phyloP scores from a whole-genome alignment of 495 filamentous ascomycete genomes.

The Bacidia rubella region DNA sequence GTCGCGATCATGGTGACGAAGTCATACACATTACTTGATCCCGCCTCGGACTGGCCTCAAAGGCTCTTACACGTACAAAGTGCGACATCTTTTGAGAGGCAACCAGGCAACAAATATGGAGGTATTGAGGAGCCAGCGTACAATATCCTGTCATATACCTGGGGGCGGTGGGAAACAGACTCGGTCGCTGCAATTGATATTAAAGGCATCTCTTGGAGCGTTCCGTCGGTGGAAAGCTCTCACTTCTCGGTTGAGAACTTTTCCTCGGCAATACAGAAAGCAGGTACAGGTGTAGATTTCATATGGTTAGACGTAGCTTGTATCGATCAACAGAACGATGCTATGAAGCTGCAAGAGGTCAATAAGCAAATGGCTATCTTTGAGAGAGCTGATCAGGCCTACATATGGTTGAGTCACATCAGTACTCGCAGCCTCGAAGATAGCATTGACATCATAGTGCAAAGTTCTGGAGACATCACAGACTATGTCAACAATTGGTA shows the following conservation, averaged over 20 bases:
- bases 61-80: neutral
- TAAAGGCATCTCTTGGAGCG: neutral
- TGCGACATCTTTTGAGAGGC: neutral
- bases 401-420: neutral
- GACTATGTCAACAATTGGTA: too few relatives aligned
- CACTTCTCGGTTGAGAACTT: neutral
- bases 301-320: conserved; percentile 2
- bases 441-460: neutral
- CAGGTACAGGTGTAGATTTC: neutral
- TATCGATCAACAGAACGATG: neutral
- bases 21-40: too few relatives aligned
- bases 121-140: neutral
- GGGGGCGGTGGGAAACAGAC: neutral
- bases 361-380: conserved; percentile 2
- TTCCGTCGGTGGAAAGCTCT: neutral
- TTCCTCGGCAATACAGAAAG: neutral
- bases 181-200: neutral
- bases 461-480: neutral
- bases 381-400: neutral
- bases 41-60: too few relatives aligned
- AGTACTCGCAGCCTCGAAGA: neutral
- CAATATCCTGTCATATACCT: neutral
- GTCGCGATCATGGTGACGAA: too few relatives aligned
- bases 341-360: neutral
- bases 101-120: neutral